These are phyloP conservation scores for Dictyostelium intermedium DNA, from an alignment of 78 protist species.

Conservation along the genomic window DNA sequence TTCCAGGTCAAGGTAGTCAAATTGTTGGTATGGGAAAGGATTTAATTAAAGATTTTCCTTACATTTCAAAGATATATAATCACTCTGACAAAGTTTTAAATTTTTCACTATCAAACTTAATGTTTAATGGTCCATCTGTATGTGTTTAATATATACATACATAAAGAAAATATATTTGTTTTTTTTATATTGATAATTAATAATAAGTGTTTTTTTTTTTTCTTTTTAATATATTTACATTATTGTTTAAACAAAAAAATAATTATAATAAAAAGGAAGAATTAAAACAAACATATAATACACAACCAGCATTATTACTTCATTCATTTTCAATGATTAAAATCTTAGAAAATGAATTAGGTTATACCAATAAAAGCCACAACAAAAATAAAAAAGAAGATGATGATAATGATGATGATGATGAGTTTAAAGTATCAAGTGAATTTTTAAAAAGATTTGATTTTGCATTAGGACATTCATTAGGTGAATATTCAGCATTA, in stretches of 20 bases:
- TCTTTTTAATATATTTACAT: no score
- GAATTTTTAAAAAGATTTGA: slow-evolving; percentile 14
- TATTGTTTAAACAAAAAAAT: neutral
- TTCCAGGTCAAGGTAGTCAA: slow-evolving; percentile 68
- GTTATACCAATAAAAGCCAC: neutral
- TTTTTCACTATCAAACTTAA: slow-evolving; percentile 3
- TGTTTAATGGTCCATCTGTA: slow-evolving; percentile 38
- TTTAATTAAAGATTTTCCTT: slow-evolving; percentile 4
- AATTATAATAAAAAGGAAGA: neutral
- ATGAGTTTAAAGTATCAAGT: neutral
- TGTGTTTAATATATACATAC: neutral
- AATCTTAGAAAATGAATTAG: slow-evolving; percentile 42
- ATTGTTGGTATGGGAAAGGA: slow-evolving; percentile 63
- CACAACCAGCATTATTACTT: slow-evolving; percentile 61
- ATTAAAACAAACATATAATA: slow-evolving; percentile 60
- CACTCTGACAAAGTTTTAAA: slow-evolving; percentile 31
- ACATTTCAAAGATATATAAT: neutral
- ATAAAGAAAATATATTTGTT: no score
- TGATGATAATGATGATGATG: neutral
- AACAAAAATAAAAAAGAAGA: neutral
- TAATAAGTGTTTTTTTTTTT: no score
- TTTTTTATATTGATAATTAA: no score
- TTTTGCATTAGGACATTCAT: slow-evolving; percentile 34
- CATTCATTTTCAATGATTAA: slow-evolving; percentile 44
- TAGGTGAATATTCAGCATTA: slow-evolving; percentile 55